A percentile compares a stretch with the other conserved stretches of the same genome.
These are phyloP conservation scores for Zelopaecilomyces penicillatus DNA, from an alignment of 2,329 filamentous ascomycete genomes.

Conservation along the genomic window DNA sequence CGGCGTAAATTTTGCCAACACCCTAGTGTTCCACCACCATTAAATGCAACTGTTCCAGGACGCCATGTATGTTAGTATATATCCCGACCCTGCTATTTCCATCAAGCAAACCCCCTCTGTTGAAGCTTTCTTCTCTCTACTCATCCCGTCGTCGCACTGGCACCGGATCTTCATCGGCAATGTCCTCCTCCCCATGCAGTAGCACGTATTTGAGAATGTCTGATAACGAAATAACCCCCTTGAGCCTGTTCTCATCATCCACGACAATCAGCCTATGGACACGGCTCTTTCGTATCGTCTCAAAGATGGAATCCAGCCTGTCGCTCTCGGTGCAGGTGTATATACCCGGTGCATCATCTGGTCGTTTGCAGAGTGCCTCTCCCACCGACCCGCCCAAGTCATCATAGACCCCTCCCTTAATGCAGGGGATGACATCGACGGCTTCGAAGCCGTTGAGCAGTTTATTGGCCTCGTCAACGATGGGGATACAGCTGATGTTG, in stretches of 20 bases:
- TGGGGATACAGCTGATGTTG: conserved; percentile 91
- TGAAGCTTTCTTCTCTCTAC: not conserved
- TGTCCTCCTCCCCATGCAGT: conserved; percentile 63
- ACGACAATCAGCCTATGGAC: conserved; percentile 91
- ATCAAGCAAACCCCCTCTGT: no score
- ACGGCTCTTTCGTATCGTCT: conserved; percentile 88
- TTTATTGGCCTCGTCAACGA: conserved; percentile 67
- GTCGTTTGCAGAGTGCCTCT: conserved; percentile 77
- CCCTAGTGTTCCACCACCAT: not conserved
- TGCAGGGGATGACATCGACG: conserved; percentile 91
- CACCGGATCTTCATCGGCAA: not conserved
- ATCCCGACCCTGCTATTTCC: no score
- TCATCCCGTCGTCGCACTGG: not conserved
- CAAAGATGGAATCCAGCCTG: conserved; percentile 89
- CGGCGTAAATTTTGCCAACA: conserved; percentile 4
- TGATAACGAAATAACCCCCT: conserved; percentile 84
- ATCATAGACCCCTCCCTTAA: conserved; percentile 89
- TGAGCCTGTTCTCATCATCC: conserved; percentile 78
- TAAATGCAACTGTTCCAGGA: conserved; percentile 4
- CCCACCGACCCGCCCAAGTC: conserved; percentile 80
- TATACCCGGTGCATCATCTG: conserved; percentile 89
- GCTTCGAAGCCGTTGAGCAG: conserved; percentile 97
- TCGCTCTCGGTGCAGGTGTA: conserved; percentile 93
- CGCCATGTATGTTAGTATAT: not conserved
- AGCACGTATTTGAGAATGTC: conserved; percentile 96